These are phyloP conservation scores for Lachancea quebecensis DNA, from an alignment of 805 yeast genomes.

Conservation along the genomic window DNA sequence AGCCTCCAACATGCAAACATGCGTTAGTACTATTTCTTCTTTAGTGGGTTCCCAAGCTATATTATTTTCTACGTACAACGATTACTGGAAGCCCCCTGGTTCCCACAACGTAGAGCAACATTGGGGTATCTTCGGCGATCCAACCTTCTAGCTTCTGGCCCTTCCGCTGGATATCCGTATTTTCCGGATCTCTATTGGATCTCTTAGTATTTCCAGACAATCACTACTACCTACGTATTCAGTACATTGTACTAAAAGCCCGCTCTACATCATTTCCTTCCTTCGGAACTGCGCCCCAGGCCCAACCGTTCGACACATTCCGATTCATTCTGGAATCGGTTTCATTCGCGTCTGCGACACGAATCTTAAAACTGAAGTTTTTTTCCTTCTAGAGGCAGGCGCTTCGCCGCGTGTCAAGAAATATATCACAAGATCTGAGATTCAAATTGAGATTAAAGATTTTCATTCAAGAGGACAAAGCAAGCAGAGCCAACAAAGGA, in stretches of 20 bases:
- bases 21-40: constrained; percentile 53
- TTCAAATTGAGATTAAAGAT: no score
- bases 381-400: neutral
- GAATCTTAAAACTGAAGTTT: neutral
- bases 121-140: constrained; percentile 51
- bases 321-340: neutral
- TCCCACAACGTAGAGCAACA: constrained; percentile 71
- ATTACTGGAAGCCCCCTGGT: constrained; percentile 81
- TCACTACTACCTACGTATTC: neutral
- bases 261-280: no score
- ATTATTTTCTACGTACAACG: constrained; percentile 67
- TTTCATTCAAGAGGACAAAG: no score
- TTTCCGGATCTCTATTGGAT: neutral
- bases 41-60: constrained; percentile 52
- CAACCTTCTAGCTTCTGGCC: neutral
- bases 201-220: neutral
- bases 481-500: no score
- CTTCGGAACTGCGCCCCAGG: no score
- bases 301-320: neutral
- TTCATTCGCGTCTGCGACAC: neutral
- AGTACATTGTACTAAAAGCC: no score
- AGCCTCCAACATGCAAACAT: constrained; percentile 55
- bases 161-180: no score
- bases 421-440: neutral
- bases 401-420: neutral